A percentile compares a stretch with the other conserved stretches of the same genome.
phyloP scores from a whole-genome alignment of 805 yeast species.

The Candida nemodendra region DNA sequence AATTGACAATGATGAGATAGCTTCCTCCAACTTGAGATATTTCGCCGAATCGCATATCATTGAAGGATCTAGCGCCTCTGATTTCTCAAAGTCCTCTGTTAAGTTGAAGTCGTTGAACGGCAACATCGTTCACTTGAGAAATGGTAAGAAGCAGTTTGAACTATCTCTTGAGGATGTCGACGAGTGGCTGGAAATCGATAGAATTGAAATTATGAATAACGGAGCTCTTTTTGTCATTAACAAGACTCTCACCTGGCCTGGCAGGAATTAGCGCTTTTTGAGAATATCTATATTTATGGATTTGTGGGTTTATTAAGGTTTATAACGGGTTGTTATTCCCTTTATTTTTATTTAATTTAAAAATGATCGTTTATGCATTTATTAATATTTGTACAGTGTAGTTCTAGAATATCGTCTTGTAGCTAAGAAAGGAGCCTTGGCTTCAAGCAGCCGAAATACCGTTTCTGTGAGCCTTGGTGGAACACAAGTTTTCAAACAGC shows the following conservation, averaged over 20 bases:
- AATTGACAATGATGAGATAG: conserved; percentile 46
- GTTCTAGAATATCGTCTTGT: not conserved
- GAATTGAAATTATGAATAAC: conserved; percentile 39
- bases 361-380: not conserved
- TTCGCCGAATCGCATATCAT: conserved; percentile 68
- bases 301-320: too few relatives aligned
- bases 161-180: conserved; percentile 33
- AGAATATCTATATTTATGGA: not conserved
- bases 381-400: not conserved
- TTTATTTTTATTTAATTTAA: too few relatives aligned
- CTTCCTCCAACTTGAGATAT: conserved; percentile 49
- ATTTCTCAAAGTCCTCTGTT: conserved; percentile 25
- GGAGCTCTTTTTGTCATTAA: conserved; percentile 46
- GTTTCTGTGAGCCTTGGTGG: conserved; percentile 3
- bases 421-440: not conserved
- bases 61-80: conserved; percentile 24
- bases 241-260: conserved; percentile 38
- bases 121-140: conserved; percentile 37
- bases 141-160: conserved; percentile 35
- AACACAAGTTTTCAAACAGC: conserved; percentile 46
- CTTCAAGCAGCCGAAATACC: conserved; percentile 13
- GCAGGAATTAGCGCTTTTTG: conserved; percentile 10
- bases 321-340: too few relatives aligned
- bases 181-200: conserved; percentile 36
- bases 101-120: conserved; percentile 33